phyloP scores from a whole-genome alignment of 495 filamentous ascomycete genomes.

The Podospora pseudoanserina region DNA sequence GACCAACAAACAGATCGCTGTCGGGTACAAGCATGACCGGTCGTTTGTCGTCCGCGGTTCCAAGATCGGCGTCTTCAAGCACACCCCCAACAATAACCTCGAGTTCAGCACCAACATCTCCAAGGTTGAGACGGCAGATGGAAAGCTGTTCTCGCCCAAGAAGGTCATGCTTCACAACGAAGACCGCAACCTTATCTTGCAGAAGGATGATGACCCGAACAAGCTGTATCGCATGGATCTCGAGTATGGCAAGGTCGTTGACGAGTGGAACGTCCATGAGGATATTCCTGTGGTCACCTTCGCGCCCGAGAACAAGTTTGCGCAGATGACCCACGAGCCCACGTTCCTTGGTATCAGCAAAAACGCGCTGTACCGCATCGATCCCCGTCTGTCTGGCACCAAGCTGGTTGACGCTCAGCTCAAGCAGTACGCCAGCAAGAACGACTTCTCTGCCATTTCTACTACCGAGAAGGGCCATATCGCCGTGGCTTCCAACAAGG shows the following conservation, averaged over 20 bases:
- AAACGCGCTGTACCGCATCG: slow-evolving; percentile 91
- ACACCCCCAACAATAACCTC: slow-evolving; percentile 84
- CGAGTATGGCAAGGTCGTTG: slow-evolving; percentile 97
- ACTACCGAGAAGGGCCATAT: slow-evolving; percentile 96
- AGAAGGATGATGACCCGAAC: slow-evolving; percentile 80
- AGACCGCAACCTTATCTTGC: slow-evolving; percentile 88
- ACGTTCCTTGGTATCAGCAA: slow-evolving; percentile 88
- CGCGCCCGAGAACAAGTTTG: slow-evolving; percentile 94
- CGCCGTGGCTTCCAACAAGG: slow-evolving; percentile 94
- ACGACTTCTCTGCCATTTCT: slow-evolving; percentile 88
- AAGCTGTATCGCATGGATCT: slow-evolving; percentile 97
- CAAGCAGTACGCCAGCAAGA: slow-evolving; percentile 95
- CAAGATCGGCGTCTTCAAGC: slow-evolving; percentile 98
- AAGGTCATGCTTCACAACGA: slow-evolving; percentile 98
- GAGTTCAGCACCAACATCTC: slow-evolving; percentile 98
- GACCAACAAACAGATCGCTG: slow-evolving; percentile 92
- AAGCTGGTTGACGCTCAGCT: slow-evolving; percentile 90
- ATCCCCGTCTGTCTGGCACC: slow-evolving; percentile 83
- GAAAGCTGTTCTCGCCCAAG: slow-evolving; percentile 85
- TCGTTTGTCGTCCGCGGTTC: slow-evolving; percentile 95
- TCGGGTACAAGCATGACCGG: slow-evolving; percentile 95
- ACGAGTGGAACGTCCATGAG: slow-evolving; percentile 99
- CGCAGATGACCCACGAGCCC: slow-evolving; percentile 93
- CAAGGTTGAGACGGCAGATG: slow-evolving; percentile 85
- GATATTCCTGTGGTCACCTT: slow-evolving; percentile 90